These are phyloP conservation scores for Ramaria sp. DNA, from an alignment of 768 basidiomycete genomes.

Conservation along the genomic window DNA sequence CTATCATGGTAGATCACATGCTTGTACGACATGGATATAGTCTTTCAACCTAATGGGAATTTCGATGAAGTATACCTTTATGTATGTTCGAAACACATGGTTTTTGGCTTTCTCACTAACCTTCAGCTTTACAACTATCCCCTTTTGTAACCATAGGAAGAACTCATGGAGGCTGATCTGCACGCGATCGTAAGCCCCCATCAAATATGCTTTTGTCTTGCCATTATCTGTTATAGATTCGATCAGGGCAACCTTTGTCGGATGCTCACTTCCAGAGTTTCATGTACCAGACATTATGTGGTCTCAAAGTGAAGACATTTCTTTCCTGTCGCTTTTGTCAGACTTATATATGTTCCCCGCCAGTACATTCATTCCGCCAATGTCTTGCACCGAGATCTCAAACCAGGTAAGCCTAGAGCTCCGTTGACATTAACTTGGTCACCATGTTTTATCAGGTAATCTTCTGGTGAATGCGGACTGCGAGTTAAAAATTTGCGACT, in stretches of 20 bases:
- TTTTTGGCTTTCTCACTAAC: neutral
- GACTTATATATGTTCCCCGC: neutral
- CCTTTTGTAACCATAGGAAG: conserved; percentile 50
- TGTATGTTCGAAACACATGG: conserved; percentile 30
- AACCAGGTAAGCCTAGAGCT: conserved; percentile 40
- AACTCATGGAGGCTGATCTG: conserved; percentile 99
- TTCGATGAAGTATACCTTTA: conserved; percentile 97
- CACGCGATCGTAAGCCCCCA: conserved; percentile 77
- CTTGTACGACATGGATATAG: conserved; percentile 97
- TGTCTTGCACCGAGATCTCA: conserved; percentile 92
- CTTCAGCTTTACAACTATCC: neutral
- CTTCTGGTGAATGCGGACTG: conserved; percentile 97
- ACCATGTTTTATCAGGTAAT: conserved; percentile 35
- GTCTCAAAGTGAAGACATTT: conserved; percentile 49
- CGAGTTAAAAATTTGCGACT: conserved; percentile 97
- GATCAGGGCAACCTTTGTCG: conserved; percentile 79
- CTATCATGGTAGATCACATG: conserved; percentile 66
- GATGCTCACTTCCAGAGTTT: conserved; percentile 94
- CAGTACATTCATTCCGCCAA: conserved; percentile 94
- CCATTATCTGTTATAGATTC: conserved; percentile 39
- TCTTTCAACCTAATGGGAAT: conserved; percentile 81
- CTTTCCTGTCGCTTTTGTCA: neutral
- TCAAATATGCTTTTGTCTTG: neutral
- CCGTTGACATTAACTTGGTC: neutral
- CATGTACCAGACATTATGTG: conserved; percentile 96